These are phyloP conservation scores for Areca catechu DNA, from an alignment of 176 grass and related monocot genomes.

Conservation along the genomic window DNA sequence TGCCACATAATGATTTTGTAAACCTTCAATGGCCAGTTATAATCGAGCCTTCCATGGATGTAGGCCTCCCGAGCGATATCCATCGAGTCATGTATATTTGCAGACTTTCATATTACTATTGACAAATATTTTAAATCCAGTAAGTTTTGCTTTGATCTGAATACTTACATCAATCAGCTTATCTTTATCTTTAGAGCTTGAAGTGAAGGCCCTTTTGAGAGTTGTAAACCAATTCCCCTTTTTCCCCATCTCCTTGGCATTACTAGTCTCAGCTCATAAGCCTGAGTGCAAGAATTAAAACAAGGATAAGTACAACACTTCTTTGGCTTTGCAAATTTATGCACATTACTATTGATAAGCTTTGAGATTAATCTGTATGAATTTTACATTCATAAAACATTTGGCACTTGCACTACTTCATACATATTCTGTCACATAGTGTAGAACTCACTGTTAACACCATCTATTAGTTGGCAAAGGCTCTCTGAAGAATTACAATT, in stretches of 20 bases:
- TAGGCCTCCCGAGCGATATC: too few relatives aligned
- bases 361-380: too few relatives aligned
- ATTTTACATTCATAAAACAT: too few relatives aligned
- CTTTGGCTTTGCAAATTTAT: not conserved
- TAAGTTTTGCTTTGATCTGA: not conserved
- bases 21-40: too few relatives aligned
- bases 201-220: conserved; percentile 68
- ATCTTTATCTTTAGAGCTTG: conserved; percentile 47
- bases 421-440: not conserved
- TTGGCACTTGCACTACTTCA: not conserved
- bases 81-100: too few relatives aligned
- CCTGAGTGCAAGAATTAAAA: conserved; percentile 14
- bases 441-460: too few relatives aligned
- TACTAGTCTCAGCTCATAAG: conserved; percentile 1
- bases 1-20: too few relatives aligned
- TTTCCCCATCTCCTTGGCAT: conserved; percentile 91
- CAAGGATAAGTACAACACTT: not conserved
- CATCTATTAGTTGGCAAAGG: too few relatives aligned
- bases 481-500: too few relatives aligned
- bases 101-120: too few relatives aligned
- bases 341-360: not conserved
- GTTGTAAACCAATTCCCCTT: conserved; percentile 85
- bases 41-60: too few relatives aligned
- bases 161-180: conserved; percentile 13
- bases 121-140: too few relatives aligned